Base-by-base conservation (phyloP, 768 basidiomycete species). In the Omphalotus guepiniiformis region DNA sequence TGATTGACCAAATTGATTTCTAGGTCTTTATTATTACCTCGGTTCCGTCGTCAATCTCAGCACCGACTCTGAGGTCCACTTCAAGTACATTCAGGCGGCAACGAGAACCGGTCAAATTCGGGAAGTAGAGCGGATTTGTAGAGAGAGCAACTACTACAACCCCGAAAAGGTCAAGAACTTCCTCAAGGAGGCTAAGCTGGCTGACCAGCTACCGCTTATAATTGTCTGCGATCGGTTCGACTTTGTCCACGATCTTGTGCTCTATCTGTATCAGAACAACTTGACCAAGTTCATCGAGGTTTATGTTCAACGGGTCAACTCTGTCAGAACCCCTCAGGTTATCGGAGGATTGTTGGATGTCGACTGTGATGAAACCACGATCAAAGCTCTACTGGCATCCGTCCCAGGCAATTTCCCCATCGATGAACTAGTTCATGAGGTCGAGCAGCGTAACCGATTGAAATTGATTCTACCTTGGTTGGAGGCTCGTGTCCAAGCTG, bases 111-210 rank as follows among this genome's bases (percentile, higher is more conserved):
- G 95, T 34, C 96, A 98, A 64, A 93, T 99, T 56, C 88, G 96
- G 40, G 96, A 99, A 65, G 96, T 99, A 48, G 96, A 99, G 69
- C 93, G 96, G 38, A 95, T 99, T 60, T 97, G 94, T 63, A 78
- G 96, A 45, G 96, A 99, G 72, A 93, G 89, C 66, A 97, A 98
- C 70, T 76, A 74, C 70, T 98, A 98, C 78, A 97, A 94, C 67
- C 91, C 96, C 1, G 96, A 99, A 74, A 99, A 99, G 69, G 96
- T 98, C 79, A 98, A 99, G 79, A 99, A 99, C 71, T 98, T 97
- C 85, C 82, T 97, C 66, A 97, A 97, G 68, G 96, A 99, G 63
- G 94, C 96, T 59, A 94, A 96, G 60, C 83, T 99, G 23, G 71
- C 83, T 29, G 96, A 98, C 63, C 96, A 98, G 63, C 83, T 99